These are phyloP conservation scores for Boletus pseudopeckii DNA, from an alignment of 768 basidiomycete species.

Conservation along the genomic window DNA sequence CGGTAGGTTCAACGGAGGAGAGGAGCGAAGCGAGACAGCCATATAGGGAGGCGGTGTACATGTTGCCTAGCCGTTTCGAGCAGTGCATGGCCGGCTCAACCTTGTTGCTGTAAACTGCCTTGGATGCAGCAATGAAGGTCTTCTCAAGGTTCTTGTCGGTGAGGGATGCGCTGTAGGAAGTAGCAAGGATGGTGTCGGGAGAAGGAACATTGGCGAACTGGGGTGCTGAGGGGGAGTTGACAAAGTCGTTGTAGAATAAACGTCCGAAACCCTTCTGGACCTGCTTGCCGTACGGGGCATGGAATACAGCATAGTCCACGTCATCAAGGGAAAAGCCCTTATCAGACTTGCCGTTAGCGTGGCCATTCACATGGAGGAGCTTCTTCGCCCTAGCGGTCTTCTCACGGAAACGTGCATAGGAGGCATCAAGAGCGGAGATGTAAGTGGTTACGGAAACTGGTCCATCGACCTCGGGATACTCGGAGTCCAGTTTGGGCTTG, in stretches of 20 bases:
- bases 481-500: constrained; percentile 94
- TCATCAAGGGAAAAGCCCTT: constrained; percentile 67
- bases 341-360: constrained; percentile 33
- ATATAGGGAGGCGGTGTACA: constrained; percentile 96
- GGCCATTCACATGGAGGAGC: constrained; percentile 34
- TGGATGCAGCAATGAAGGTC: constrained; percentile 80
- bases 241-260: constrained; percentile 89
- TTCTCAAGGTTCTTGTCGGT: constrained; percentile 97
- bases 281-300: constrained; percentile 98
- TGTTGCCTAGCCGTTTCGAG: constrained; percentile 92
- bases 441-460: constrained; percentile 95
- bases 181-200: constrained; percentile 64
- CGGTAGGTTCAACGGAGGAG: constrained; percentile 63
- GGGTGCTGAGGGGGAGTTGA: constrained; percentile 65
- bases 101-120: constrained; percentile 67
- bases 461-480: constrained; percentile 96
- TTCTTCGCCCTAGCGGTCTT: constrained; percentile 72
- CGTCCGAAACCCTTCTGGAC: constrained; percentile 97
- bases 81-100: constrained; percentile 82
- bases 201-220: constrained; percentile 68
- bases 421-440: constrained; percentile 86
- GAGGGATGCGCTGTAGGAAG: constrained; percentile 69
- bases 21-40: constrained; percentile 90
- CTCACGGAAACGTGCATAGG: constrained; percentile 80
- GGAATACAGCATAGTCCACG: constrained; percentile 93